Base-by-base conservation (phyloP, 2,329 filamentous ascomycete genomes). In the Colletotrichum camelliae region DNA sequence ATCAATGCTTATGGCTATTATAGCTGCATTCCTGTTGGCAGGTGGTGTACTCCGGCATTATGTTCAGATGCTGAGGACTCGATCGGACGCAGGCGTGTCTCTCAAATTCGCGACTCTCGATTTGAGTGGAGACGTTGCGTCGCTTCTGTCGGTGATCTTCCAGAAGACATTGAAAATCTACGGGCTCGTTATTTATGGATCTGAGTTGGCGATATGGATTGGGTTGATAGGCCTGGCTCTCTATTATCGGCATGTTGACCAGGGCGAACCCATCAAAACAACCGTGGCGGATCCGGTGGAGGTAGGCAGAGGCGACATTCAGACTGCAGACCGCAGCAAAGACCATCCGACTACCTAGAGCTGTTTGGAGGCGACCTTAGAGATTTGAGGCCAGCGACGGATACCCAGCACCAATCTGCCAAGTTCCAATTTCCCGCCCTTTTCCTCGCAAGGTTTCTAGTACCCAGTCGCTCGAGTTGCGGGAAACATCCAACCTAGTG, bases 351-450 rank as follows among this genome's bases (percentile, higher is more conserved):
- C n/a, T 13, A 2, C 1, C 10, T 21, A 52, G n/a, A 21, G 10
- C 43, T 13, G 5, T 2, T 21, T 6, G 3, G n/a, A n/a, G 5
- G n/a, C 1, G n/a, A 4, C 2, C 0, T 21, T 13, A 1, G 10
- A 52, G 43, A 52, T 7, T 13, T 6, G 2, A 13, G n/a, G n/a
- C 10, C 21, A 21, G 18, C 3, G 13, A 21, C 12, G 10, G 6
- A 21, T 48, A 21, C 43, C 6, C n/a, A 52, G 10, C n/a, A 52
- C 7, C 21, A 6, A 52, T 24, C 4, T 52, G 43, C n/a, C 43
- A 24, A 52, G 43, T 52, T 5, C 10, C 12, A 43, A n/a, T 18
- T 1, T 21, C n/a, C 0, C 43, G 43, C 10, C n/a, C n/a, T 4
- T 24, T 24, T 24, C 24, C 24, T 24, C 24, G 24, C 24, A 24